These are phyloP conservation scores for Cutaneotrichosporon mucoides DNA, from an alignment of 1,284 basidiomycete genomes.

Conservation along the genomic window DNA sequence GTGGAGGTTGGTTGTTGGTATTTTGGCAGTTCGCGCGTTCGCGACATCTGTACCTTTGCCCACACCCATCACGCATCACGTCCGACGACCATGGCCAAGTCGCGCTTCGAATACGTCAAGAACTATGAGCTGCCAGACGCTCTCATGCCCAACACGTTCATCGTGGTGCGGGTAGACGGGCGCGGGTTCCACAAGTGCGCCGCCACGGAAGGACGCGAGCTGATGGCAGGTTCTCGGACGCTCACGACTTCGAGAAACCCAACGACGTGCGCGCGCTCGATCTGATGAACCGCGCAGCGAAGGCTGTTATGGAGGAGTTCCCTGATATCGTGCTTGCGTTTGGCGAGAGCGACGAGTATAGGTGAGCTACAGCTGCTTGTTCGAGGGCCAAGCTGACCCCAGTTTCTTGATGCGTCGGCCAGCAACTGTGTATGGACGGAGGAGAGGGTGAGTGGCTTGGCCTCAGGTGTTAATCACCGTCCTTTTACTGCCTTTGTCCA, in stretches of 20 bases:
- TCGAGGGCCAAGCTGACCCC: conserved; percentile 7
- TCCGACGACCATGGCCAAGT: conserved; percentile 71
- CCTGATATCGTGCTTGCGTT: conserved; percentile 81
- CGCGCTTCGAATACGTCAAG: conserved; percentile 85
- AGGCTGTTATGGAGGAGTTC: conserved; percentile 73
- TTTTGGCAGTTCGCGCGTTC: too few species aligned
- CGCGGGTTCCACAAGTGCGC: conserved; percentile 87
- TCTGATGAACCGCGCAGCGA: conserved; percentile 90
- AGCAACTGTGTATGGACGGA: conserved; percentile 74
- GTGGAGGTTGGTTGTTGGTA: too few species aligned
- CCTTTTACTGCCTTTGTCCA: too few species aligned
- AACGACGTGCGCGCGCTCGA: conserved; percentile 82
- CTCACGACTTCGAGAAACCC: conserved; percentile 79
- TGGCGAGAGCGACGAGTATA: conserved; percentile 96
- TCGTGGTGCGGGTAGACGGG: conserved; percentile 86
- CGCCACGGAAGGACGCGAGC: background rate
- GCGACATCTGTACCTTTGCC: too few species aligned
- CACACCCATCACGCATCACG: too few species aligned
- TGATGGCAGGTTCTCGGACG: conserved; percentile 68
- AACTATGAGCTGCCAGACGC: conserved; percentile 85
- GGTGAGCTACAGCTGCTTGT: conserved; percentile 53
- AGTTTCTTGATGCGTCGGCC: conserved; percentile 81
- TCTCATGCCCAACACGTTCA: conserved; percentile 76
- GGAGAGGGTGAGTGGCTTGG: conserved; percentile 55
- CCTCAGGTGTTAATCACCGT: too few species aligned